Evolutionary conservation across 495 filamentous ascomycete species (phyloP).

Genomic region (Lophium mytilinum): DNA sequence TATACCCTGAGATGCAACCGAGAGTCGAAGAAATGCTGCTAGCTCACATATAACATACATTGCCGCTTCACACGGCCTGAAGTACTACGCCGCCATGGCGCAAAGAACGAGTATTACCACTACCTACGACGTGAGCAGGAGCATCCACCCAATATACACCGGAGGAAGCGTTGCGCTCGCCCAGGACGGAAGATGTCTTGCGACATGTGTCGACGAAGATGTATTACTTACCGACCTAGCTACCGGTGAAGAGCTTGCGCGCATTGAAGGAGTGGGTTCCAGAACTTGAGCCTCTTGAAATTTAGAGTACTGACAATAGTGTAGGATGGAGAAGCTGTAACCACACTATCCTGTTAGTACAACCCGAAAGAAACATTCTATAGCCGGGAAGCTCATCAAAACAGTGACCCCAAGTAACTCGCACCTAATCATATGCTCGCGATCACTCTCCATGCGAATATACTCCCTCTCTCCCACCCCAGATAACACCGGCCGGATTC

Average conservation of each 20-base stretch:
- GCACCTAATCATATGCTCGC: slow-evolving; percentile 82
- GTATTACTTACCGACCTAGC: slow-evolving; percentile 77
- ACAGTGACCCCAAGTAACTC: slow-evolving; percentile 79
- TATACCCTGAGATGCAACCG: no score
- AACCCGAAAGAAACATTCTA: not conserved
- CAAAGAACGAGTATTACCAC: slow-evolving; percentile 49
- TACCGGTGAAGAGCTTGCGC: slow-evolving; percentile 72
- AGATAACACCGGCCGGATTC: slow-evolving; percentile 43
- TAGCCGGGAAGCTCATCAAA: slow-evolving; percentile 3
- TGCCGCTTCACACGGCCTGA: no score
- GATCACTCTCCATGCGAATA: slow-evolving; percentile 88
- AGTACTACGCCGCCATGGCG: slow-evolving; percentile 25
- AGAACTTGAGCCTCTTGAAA: not conserved
- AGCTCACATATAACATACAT: no score
- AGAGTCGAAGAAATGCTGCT: not conserved
- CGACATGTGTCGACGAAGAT: slow-evolving; percentile 81
- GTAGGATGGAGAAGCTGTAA: slow-evolving; percentile 88
- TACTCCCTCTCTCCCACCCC: slow-evolving; percentile 60
- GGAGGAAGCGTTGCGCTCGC: slow-evolving; percentile 82
- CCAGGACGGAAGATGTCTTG: slow-evolving; percentile 71
- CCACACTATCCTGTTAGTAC: slow-evolving; percentile 66
- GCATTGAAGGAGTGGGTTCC: slow-evolving; percentile 74
- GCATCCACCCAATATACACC: slow-evolving; percentile 88
- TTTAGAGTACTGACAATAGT: slow-evolving; percentile 28
- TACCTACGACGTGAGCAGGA: slow-evolving; percentile 72